These are phyloP conservation scores for Ceratobasidium theobromae DNA, from an alignment of 1,284 basidiomycete species.

Conservation along the genomic window DNA sequence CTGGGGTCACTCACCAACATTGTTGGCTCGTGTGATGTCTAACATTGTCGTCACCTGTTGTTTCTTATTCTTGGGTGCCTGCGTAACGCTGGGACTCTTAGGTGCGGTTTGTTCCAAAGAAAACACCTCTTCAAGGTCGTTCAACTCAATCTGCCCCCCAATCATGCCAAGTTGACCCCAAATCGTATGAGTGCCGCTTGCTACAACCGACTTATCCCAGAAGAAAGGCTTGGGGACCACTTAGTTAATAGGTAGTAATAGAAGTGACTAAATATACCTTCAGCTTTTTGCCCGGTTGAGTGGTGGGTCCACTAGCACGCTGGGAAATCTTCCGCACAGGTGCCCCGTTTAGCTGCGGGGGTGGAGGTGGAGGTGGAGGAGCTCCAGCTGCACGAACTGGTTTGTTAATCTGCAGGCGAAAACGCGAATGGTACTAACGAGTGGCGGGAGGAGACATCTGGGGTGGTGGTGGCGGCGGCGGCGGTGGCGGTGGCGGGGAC, in stretches of 20 bases:
- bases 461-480: slow-evolving; percentile 41
- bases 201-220: slow-evolving; percentile 75
- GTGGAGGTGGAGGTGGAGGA: slow-evolving; percentile 32
- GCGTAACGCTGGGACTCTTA: slow-evolving; percentile 48
- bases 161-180: slow-evolving; percentile 62
- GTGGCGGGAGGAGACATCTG: slow-evolving; percentile 37
- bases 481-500: slow-evolving; percentile 40
- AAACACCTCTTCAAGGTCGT: slow-evolving; percentile 76
- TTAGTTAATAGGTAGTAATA: not conserved
- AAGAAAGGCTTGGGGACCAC: slow-evolving; percentile 65
- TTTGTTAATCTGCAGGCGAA: not conserved
- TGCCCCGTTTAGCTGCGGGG: slow-evolving; percentile 38
- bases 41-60: slow-evolving; percentile 68
- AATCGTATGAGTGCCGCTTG: slow-evolving; percentile 56
- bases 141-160: slow-evolving; percentile 55
- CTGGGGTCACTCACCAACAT: slow-evolving; percentile 64
- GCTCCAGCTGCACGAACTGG: not conserved
- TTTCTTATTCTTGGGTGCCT: slow-evolving; percentile 48
- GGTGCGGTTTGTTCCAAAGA: slow-evolving; percentile 55
- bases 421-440: slow-evolving; percentile 34
- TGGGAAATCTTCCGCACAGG: slow-evolving; percentile 26
- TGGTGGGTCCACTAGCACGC: slow-evolving; percentile 31
- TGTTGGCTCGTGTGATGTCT: slow-evolving; percentile 81
- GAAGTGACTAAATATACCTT: slow-evolving; percentile 43
- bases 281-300: slow-evolving; percentile 59